phyloP scores from a whole-genome alignment of 352 stramenopile species.

The Globisporangium nodosum region DNA sequence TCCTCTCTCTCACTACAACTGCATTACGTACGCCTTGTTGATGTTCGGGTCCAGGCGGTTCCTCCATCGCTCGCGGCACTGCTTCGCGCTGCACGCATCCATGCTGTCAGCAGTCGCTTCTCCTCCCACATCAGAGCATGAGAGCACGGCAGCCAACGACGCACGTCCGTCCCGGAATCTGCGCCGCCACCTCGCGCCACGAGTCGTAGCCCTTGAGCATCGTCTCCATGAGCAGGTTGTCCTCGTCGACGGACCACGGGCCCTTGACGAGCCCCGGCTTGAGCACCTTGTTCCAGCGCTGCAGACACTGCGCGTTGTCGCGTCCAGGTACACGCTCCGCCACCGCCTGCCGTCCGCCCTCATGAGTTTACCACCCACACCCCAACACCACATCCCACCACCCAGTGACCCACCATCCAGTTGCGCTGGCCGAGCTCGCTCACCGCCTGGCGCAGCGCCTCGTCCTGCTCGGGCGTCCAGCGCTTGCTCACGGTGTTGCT shows the following conservation, averaged over 20 bases:
- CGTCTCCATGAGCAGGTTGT: constrained; percentile 79
- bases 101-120: neutral
- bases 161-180: constrained; percentile 67
- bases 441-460: constrained; percentile 72
- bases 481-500: constrained; percentile 43
- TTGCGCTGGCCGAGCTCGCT: constrained; percentile 78
- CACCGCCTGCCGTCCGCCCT: constrained; percentile 27
- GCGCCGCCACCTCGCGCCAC: constrained; percentile 62
- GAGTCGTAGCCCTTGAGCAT: constrained; percentile 79
- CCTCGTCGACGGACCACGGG: constrained; percentile 90
- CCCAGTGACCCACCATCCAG: constrained; percentile 63
- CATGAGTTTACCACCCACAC: neutral
- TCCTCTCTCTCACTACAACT: neutral
- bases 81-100: constrained; percentile 69
- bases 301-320: constrained; percentile 79
- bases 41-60: constrained; percentile 95
- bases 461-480: constrained; percentile 84
- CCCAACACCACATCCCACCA: no score
- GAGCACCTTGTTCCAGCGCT: constrained; percentile 88
- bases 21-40: constrained; percentile 63
- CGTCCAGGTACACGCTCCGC: constrained; percentile 54
- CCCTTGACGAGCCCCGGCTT: constrained; percentile 91
- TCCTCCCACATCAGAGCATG: neutral
- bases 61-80: constrained; percentile 95
- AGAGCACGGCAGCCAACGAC: constrained; percentile 4